Evolutionary conservation across 2,329 filamentous ascomycete genomes (phyloP).

Genomic region (Fusarium proliferatum): DNA sequence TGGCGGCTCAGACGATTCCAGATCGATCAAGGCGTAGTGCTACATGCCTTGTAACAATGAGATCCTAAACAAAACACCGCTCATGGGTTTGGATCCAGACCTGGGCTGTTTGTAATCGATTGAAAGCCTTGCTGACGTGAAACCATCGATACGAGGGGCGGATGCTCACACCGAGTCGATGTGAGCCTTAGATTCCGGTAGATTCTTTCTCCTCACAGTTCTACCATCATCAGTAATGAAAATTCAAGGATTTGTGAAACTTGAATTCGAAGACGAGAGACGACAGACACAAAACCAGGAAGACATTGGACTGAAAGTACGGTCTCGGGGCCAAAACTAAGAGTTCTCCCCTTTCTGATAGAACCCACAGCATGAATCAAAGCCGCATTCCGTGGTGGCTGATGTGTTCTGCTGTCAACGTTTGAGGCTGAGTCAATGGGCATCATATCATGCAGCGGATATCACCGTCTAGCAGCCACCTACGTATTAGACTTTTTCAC

Average conservation of each 20-base stretch:
- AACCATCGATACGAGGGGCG: background rate
- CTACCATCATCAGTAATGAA: too few species aligned
- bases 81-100: background rate
- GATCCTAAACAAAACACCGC: background rate
- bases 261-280: background rate
- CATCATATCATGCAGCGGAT: background rate
- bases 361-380: background rate
- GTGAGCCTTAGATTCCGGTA: too few species aligned
- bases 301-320: background rate
- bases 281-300: background rate
- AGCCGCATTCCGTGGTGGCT: background rate
- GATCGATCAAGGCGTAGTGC: background rate
- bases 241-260: background rate
- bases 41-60: background rate
- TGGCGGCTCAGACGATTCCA: background rate
- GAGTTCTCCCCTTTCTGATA: background rate
- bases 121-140: background rate
- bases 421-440: background rate
- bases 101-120: background rate
- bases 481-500: background rate
- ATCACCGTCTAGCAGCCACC: background rate
- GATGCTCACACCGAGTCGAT: background rate
- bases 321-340: fast-evolving
- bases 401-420: background rate
- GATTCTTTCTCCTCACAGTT: fast-evolving